Conservation (phyloP, 2,329 filamentous ascomycete species). For the Colletotrichum nymphaeae region DNA sequence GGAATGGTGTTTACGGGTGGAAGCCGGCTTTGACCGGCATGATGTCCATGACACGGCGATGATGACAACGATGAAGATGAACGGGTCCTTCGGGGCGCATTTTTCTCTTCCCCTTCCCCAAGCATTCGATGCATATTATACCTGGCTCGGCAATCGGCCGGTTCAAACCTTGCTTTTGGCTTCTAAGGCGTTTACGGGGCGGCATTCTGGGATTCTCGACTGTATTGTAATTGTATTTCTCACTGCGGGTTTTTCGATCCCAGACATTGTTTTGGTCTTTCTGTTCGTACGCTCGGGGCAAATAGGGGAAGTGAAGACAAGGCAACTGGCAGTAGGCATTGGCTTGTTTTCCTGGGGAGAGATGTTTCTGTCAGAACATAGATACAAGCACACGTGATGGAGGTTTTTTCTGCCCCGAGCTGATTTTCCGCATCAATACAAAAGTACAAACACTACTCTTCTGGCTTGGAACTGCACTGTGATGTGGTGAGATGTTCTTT, state of each 20-base stretch:
- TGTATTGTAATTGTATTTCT: conserved; percentile 35
- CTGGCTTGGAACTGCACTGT: no score
- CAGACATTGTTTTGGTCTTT: conserved; percentile 16
- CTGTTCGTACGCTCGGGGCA: not conserved
- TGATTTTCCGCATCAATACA: conserved; percentile 29
- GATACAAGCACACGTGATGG: conserved; percentile 4
- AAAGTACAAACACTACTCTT: conserved; percentile 5
- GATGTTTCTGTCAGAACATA: conserved; percentile 5
- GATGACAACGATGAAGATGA: conserved; percentile 27
- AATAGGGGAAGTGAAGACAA: not conserved
- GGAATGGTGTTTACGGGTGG: conserved; percentile 30
- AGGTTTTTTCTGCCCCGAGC: conserved; percentile 5
- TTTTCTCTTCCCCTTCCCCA: conserved; percentile 23
- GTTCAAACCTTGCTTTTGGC: conserved; percentile 16
- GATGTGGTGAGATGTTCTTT: not conserved
- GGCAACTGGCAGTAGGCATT: conserved; percentile 17
- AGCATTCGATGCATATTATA: conserved; percentile 33
- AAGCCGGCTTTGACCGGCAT: conserved; percentile 23
- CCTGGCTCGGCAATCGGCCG: conserved; percentile 22
- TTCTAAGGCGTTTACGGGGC: conserved; percentile 29
- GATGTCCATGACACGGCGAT: conserved; percentile 34
- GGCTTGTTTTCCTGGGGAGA: not conserved
- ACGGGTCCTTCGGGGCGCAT: conserved; percentile 4
- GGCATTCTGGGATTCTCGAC: conserved; percentile 14
- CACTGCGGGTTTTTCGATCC: conserved; percentile 14